Evolutionary conservation across 805 yeast genomes (phyloP).

Genomic region (Sugiyamaella lignohabitans): DNA sequence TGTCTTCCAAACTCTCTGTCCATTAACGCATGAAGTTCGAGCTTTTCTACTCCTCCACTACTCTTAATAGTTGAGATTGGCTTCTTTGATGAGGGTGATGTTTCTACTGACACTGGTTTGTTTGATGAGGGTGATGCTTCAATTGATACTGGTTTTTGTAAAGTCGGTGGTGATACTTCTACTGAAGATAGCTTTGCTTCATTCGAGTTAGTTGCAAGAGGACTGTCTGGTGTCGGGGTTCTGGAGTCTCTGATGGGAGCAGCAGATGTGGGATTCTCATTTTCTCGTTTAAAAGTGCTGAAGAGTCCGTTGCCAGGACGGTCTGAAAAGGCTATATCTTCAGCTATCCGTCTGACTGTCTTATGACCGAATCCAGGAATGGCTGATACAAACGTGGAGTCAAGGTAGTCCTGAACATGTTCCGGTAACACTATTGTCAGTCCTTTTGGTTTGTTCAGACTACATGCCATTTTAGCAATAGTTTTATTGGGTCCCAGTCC

Average conservation of each 20-base stretch:
- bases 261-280: background rate
- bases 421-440: slow-evolving; percentile 26
- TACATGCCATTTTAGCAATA: slow-evolving; percentile 28
- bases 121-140: background rate
- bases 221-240: background rate
- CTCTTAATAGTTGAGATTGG: too few species aligned
- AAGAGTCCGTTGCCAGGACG: background rate
- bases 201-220: background rate
- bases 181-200: background rate
- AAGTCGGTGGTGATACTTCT: background rate
- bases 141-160: background rate
- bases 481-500: slow-evolving; percentile 28
- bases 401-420: slow-evolving; percentile 21
- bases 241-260: background rate
- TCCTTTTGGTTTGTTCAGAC: slow-evolving; percentile 29
- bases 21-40: background rate
- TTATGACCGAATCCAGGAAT: slow-evolving; percentile 28
- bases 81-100: background rate
- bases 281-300: background rate
- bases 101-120: background rate
- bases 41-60: background rate
- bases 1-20: too few species aligned
- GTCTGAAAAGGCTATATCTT: too few species aligned
- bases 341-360: slow-evolving; percentile 12
- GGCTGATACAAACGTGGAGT: slow-evolving; percentile 9